These are phyloP conservation scores for Chlamydomonas incerta DNA, from an alignment of 139 green algal species.

Conservation along the genomic window DNA sequence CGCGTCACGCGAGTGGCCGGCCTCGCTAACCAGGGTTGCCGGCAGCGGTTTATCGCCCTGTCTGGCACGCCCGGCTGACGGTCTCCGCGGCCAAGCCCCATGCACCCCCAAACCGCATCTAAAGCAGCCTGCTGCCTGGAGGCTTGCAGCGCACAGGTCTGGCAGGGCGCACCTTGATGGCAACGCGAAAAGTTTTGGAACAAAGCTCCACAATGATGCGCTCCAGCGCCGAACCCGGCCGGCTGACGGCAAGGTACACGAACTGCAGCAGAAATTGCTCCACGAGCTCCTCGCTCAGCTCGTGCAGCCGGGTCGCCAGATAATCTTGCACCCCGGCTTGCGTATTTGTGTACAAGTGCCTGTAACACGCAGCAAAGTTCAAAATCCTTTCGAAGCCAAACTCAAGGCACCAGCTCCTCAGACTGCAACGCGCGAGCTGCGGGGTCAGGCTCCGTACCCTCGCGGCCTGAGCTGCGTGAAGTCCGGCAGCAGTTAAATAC, in stretches of 20 bases:
- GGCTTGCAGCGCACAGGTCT: too few relatives aligned
- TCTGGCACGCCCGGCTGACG: too few relatives aligned
- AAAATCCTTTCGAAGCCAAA: not conserved
- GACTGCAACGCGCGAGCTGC: too few relatives aligned
- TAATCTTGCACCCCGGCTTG: constrained; percentile 87
- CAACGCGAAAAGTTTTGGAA: constrained; percentile 81
- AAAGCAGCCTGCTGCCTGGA: too few relatives aligned
- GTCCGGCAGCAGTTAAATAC: not conserved
- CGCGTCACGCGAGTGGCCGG: not conserved
- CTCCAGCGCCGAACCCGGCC: constrained; percentile 76
- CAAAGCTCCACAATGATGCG: constrained; percentile 86
- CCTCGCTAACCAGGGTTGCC: too few relatives aligned
- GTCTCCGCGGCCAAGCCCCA: too few relatives aligned
- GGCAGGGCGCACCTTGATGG: constrained; percentile 79
- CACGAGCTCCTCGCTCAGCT: constrained; percentile 79
- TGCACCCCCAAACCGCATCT: too few relatives aligned
- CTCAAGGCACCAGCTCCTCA: too few relatives aligned
- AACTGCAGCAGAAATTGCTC: constrained; percentile 91
- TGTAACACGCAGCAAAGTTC: constrained; percentile 28
- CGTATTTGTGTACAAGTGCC: constrained; percentile 86
- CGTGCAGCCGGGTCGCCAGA: constrained; percentile 89
- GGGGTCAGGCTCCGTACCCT: too few relatives aligned
- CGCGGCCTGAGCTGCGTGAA: too few relatives aligned
- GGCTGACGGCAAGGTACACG: constrained; percentile 80
- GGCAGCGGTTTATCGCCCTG: too few relatives aligned